phyloP scores from a whole-genome alignment of 805 yeast genomes.

The Candida pini region DNA sequence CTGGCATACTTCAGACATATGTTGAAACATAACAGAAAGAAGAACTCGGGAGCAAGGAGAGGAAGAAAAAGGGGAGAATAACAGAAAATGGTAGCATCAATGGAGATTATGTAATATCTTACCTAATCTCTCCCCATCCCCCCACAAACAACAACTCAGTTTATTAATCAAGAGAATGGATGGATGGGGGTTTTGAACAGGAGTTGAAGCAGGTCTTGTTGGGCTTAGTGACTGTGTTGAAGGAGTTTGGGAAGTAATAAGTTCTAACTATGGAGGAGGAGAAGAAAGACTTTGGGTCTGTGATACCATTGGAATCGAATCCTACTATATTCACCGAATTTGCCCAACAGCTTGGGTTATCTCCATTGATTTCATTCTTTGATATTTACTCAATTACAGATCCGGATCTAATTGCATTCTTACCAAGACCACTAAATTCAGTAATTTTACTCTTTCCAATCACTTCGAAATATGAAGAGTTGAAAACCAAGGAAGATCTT shows the following conservation, averaged over 20 bases:
- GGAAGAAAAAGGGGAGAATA: no score
- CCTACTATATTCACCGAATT: constrained; percentile 76
- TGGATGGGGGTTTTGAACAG: no score
- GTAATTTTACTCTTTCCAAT: constrained; percentile 81
- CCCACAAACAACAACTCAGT: no score
- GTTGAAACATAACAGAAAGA: constrained; percentile 22
- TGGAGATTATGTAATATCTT: no score
- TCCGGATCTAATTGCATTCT: constrained; percentile 67
- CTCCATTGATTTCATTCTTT: constrained; percentile 53
- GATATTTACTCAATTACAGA: constrained; percentile 87
- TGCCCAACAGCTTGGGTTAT: constrained; percentile 62
- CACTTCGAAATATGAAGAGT: constrained; percentile 52
- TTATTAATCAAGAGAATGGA: no score
- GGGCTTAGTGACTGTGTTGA: neutral
- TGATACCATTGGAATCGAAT: constrained; percentile 85
- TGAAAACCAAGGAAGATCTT: constrained; percentile 30
- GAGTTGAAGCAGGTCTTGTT: neutral
- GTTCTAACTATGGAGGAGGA: neutral
- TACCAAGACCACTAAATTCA: constrained; percentile 78
- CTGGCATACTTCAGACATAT: constrained; percentile 26
- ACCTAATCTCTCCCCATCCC: no score
- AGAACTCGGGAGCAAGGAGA: no score
- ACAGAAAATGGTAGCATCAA: no score
- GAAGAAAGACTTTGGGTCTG: constrained; percentile 29
- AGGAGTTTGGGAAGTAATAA: neutral